phyloP scores from a whole-genome alignment of 371 early-diverging fungal species.

The Mortierella sp. region DNA sequence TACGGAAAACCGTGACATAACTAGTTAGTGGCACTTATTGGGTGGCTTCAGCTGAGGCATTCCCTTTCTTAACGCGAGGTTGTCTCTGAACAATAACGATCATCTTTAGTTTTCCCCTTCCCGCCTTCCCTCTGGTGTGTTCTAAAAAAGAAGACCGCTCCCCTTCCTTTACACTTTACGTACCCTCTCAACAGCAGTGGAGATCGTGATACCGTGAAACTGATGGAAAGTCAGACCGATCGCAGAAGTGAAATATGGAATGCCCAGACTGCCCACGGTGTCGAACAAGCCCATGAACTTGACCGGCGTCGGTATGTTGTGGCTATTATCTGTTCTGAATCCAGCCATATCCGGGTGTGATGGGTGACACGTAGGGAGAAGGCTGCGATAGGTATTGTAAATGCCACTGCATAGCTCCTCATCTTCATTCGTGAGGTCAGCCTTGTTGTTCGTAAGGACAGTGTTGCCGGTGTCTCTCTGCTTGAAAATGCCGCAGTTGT shows the following conservation, averaged over 20 bases:
- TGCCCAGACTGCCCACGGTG: constrained; percentile 19
- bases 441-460: no score
- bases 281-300: constrained; percentile 39
- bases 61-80: no score
- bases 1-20: no score
- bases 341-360: not conserved
- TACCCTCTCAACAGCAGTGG: constrained; percentile 25
- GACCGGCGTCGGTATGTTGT: constrained; percentile 20
- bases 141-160: no score
- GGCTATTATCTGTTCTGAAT: constrained; percentile 10
- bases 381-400: constrained; percentile 26
- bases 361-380: not conserved
- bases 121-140: no score
- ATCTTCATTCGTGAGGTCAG: no score
- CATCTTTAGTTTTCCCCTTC: no score
- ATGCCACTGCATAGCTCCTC: constrained; percentile 6
- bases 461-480: no score
- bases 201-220: constrained; percentile 19
- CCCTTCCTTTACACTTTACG: no score
- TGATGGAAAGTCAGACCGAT: constrained; percentile 21
- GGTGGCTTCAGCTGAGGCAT: no score
- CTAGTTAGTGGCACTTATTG: no score
- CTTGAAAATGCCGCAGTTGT: constrained; percentile 29
- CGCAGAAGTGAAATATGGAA: constrained; percentile 12
- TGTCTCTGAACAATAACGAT: no score